A percentile compares a stretch with the other conserved stretches of the same genome.
Evolutionary conservation across 257 asterid genomes (phyloP).

Genomic region (Solanum ossicruentum): DNA sequence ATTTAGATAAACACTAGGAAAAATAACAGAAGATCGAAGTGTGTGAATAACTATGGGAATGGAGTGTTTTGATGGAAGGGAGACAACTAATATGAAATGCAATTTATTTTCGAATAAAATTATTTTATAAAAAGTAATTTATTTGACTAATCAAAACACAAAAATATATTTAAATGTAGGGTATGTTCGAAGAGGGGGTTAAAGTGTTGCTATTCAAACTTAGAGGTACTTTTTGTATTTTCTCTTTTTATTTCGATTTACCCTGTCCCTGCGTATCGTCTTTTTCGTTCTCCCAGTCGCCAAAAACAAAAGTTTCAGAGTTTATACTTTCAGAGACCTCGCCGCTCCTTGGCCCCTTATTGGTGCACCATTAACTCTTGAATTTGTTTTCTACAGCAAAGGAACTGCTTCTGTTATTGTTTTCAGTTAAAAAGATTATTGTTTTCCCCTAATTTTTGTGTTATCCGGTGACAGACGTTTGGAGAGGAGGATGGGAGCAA

Average conservation of each 20-base stretch:
- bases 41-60: too few relatives aligned
- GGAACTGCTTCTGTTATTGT: background rate
- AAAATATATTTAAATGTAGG: background rate
- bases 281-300: background rate
- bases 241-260: background rate
- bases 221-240: background rate
- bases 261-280: background rate
- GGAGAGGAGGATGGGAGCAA: conserved; percentile 13
- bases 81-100: too few relatives aligned
- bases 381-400: background rate
- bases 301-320: background rate
- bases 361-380: background rate
- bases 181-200: background rate
- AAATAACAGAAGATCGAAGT: too few relatives aligned
- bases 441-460: background rate
- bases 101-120: too few relatives aligned
- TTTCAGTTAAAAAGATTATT: background rate
- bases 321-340: background rate
- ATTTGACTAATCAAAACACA: background rate
- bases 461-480: background rate
- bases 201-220: background rate
- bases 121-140: background rate
- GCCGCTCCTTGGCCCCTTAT: background rate
- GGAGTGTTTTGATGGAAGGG: background rate
- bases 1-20: too few relatives aligned